Evolutionary conservation across 345 rosid genomes (phyloP), one percentile per base, ranked within the genome.

Genomic region (Eutrema yunnanense): DNA sequence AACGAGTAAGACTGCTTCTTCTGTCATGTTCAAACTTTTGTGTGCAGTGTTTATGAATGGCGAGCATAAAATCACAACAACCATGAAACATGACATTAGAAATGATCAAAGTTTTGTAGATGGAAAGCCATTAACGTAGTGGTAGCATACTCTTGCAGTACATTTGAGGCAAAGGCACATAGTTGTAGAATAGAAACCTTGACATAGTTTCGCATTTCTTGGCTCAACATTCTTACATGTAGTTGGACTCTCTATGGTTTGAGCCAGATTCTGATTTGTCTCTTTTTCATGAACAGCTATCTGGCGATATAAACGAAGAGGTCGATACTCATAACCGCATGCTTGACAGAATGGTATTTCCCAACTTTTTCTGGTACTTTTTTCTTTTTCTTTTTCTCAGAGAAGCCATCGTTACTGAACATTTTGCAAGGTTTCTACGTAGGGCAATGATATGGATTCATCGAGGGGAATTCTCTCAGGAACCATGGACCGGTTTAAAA

Each of bases 361-460:
- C 33, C 6, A 56, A 5, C 27, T 7, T 43, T 47, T n/a, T 53
- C 56, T 43, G 40, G 3, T 65, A 14, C 62, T 13, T 13, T n/a
- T 42, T 16, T 55, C 1, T 47, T 7, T 34, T 34, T 29, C 7
- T 33, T 44, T 52, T 65, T 11, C 54, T 56, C 62, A 11, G 9
- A 49, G 13, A 51, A 6, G 48, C 34, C 49, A 58, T 78, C 62
- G 65, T 53, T 80, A 52, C 72, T 68, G 13, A 43, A 38, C 56
- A 33, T 78, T 38, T 63, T 69, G 27, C n/a, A 48, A 63, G 69
- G 43, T 62, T 62, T 73, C 11, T 46, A 10, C 72, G 44, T 77
- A 93, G 98, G 98, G 98, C 42, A 88, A 88, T 79, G 96, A 90
- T 69, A 93, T 90, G 98, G 98, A 93, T 86, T 58, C 97, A 52